phyloP scores from a whole-genome alignment of 192 early-diverging fungal species.

The Coemansia erecta region DNA sequence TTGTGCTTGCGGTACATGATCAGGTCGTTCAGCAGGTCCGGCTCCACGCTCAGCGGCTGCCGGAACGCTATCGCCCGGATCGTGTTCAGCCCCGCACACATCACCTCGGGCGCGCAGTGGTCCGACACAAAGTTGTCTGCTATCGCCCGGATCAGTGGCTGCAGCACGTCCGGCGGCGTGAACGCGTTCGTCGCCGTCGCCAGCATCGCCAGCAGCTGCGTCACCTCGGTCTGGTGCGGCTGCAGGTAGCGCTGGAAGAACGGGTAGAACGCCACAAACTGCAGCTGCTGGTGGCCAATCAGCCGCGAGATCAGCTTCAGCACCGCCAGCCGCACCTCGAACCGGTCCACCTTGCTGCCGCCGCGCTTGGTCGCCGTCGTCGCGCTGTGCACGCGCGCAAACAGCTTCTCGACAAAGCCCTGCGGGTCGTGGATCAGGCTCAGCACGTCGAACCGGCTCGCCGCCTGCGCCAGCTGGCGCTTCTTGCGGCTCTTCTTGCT shows the following conservation, averaged over 20 bases:
- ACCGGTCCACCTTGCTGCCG: conserved; percentile 73
- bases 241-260: conserved; percentile 93
- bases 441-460: conserved; percentile 87
- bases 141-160: conserved; percentile 83
- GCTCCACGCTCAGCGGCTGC: conserved; percentile 88
- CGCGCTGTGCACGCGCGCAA: conserved; percentile 66
- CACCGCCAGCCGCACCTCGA: conserved; percentile 85
- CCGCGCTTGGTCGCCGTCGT: conserved; percentile 48
- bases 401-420: conserved; percentile 95
- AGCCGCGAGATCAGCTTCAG: conserved; percentile 95
- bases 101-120: conserved; percentile 88
- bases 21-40: conserved; percentile 81
- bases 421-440: conserved; percentile 97
- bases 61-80: conserved; percentile 86
- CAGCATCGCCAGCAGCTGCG: conserved; percentile 81
- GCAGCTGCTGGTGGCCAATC: conserved; percentile 94
- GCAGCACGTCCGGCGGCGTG: conserved; percentile 89
- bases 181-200: conserved; percentile 93
- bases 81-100: conserved; percentile 86
- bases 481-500: conserved; percentile 63
- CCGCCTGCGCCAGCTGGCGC: conserved; percentile 60
- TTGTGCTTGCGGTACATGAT: conserved; percentile 89
- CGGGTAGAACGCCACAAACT: conserved; percentile 87
- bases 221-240: conserved; percentile 93
- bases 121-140: conserved; percentile 97